phyloP scores from a whole-genome alignment of 768 basidiomycete species.

The Amanita rimosa region DNA sequence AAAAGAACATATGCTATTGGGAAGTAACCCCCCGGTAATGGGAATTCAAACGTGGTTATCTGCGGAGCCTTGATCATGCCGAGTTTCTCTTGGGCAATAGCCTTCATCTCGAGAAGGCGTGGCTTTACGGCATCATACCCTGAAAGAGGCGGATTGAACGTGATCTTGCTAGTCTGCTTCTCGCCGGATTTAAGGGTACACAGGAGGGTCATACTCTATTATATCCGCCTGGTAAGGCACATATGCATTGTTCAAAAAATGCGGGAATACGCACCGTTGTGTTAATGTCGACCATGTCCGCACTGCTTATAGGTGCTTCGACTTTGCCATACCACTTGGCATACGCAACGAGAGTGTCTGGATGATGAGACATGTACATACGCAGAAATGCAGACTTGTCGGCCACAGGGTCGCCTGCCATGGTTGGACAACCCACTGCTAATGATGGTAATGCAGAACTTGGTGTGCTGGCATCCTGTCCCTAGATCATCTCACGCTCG shows the following conservation, averaged over 20 bases:
- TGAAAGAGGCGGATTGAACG: slow-evolving; percentile 58
- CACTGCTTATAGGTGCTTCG: slow-evolving; percentile 39
- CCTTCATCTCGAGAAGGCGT: slow-evolving; percentile 70
- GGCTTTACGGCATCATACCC: slow-evolving; percentile 81
- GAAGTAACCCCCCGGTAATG: slow-evolving; percentile 9
- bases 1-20: neutral
- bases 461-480: neutral
- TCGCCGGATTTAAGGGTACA: slow-evolving; percentile 43
- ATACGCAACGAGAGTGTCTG: slow-evolving; percentile 77
- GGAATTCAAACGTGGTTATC: slow-evolving; percentile 44
- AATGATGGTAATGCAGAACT: neutral
- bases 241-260: neutral
- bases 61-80: slow-evolving; percentile 66
- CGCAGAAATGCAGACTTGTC: slow-evolving; percentile 65
- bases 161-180: slow-evolving; percentile 38
- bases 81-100: slow-evolving; percentile 64
- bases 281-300: slow-evolving; percentile 62
- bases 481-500: too few species aligned
- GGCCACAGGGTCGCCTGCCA: slow-evolving; percentile 48
- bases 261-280: slow-evolving; percentile 34
- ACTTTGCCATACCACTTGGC: slow-evolving; percentile 69
- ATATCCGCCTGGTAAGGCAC: neutral
- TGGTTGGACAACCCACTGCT: neutral
- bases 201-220: slow-evolving; percentile 63
- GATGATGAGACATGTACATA: slow-evolving; percentile 80